Evolutionary conservation across 345 rosid species (phyloP), one percentile per base, ranked within the genome.

Genomic region (Kandelia obovata): DNA sequence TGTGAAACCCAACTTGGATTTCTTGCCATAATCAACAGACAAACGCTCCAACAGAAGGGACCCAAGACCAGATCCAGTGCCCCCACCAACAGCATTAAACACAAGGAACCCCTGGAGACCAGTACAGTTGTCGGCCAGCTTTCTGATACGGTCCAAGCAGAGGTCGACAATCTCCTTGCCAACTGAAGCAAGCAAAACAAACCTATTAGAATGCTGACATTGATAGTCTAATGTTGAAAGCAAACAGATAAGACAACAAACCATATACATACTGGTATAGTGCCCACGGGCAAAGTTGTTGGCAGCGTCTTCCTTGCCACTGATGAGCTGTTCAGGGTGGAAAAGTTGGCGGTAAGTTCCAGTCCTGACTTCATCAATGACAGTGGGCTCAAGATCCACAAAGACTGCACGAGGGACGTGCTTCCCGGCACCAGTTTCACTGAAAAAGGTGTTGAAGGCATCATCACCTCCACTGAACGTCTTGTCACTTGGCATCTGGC

Each of bases 231-330:
- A 49, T 0, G 17, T 7, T 21, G 6, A 2, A 26, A 56, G 17
- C 4, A 25, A 13, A 26, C 0, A 28, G 30, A 28, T 3, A 28
- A 5, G 3, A 21, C 46, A 19, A 26, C 1, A 3, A 53, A 5
- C 2, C 3, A 23, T 35, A 5, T 30, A 67, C 23, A 37, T 27
- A 73, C 77, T 73, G 77, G 77, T 73, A 46, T 73, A 73, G 55
- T 73, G 77, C 5, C 77, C 77, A 31, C 77, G 72, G 72, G 77
- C 77, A 10, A 73, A 73, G 62, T 73, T 73, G 77, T 73, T 73
- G 72, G 77, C 77, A 25, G 77, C 77, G 56, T 73, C 77, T 46
- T 73, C 77, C 62, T 73, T 73, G 77, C 77, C 77, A n/a, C 77
- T 73, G 35, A 73, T 73, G 58, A 73, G 77, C 58, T 73, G 77